phyloP scores from a whole-genome alignment of 2,329 filamentous ascomycete species.

The Blastomyces silverae region DNA sequence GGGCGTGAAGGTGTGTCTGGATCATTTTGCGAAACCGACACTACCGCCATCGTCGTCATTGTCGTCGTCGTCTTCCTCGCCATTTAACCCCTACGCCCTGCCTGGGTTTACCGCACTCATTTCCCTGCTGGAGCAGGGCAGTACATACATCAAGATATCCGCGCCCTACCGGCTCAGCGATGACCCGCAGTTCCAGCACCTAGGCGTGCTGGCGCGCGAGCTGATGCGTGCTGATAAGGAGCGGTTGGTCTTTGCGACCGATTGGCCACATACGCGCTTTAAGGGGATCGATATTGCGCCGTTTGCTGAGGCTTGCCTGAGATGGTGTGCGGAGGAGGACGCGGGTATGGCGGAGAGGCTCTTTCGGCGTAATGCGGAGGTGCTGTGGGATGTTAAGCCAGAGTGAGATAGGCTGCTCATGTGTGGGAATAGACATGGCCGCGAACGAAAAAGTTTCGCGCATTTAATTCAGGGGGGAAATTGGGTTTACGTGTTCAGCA shows the following conservation, averaged over 20 bases:
- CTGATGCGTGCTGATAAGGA: slow-evolving; percentile 43
- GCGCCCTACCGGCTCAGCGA: slow-evolving; percentile 52
- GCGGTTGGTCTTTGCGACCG: slow-evolving; percentile 53
- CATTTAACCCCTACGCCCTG: slow-evolving; percentile 42
- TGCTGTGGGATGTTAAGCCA: slow-evolving; percentile 39
- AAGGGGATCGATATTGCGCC: slow-evolving; percentile 51
- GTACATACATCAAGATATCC: slow-evolving; percentile 54
- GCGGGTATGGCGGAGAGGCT: slow-evolving; percentile 43
- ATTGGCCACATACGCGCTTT: slow-evolving; percentile 60
- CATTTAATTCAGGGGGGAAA: neutral
- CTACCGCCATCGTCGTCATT: slow-evolving; percentile 26
- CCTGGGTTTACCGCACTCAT: slow-evolving; percentile 47
- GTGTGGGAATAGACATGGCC: neutral
- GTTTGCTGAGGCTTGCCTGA: slow-evolving; percentile 50
- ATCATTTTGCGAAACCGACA: slow-evolving; percentile 52
- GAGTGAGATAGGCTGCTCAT: neutral
- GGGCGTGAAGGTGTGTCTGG: slow-evolving; percentile 51
- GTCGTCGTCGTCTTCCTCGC: slow-evolving; percentile 9
- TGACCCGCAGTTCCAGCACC: slow-evolving; percentile 40
- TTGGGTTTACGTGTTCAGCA: neutral
- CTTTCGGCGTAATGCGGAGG: slow-evolving; percentile 52
- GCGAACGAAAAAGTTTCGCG: neutral
- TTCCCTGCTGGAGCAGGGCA: slow-evolving; percentile 42
- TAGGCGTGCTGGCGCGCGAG: slow-evolving; percentile 47
- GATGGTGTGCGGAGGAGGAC: slow-evolving; percentile 46